Evolutionary conservation across 805 yeast genomes (phyloP).

Genomic region (Myxozyma udenii): DNA sequence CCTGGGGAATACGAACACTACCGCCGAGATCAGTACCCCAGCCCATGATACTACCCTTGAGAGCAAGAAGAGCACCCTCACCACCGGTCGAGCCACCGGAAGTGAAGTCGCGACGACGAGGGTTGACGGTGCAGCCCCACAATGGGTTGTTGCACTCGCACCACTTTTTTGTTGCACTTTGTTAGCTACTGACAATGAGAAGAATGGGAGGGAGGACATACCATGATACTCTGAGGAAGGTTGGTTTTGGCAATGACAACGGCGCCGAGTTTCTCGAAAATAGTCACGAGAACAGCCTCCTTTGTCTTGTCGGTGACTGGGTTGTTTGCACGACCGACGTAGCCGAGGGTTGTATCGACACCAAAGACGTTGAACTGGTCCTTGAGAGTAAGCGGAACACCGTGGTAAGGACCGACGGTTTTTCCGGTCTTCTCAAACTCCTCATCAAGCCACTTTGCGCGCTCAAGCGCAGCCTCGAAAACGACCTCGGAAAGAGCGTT

Average conservation of each 20-base stretch:
- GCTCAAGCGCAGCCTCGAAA: conserved; percentile 55
- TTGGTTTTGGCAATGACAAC: conserved; percentile 59
- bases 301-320: conserved; percentile 44
- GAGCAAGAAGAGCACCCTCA: conserved; percentile 50
- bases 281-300: conserved; percentile 49
- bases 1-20: conserved; percentile 50
- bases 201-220: neutral
- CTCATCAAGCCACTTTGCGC: conserved; percentile 56
- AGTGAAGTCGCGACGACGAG: conserved; percentile 45
- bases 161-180: conserved; percentile 10
- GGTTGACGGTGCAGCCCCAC: conserved; percentile 49
- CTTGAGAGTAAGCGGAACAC: conserved; percentile 64
- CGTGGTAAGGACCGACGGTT: conserved; percentile 63
- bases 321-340: conserved; percentile 35
- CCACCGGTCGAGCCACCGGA: conserved; percentile 61
- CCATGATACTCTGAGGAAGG: conserved; percentile 58
- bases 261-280: conserved; percentile 52
- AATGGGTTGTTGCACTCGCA: conserved; percentile 47
- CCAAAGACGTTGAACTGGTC: conserved; percentile 60
- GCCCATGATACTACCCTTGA: conserved; percentile 52
- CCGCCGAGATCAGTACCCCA: conserved; percentile 57
- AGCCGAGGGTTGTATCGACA: conserved; percentile 48
- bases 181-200: neutral
- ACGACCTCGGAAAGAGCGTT: conserved; percentile 44
- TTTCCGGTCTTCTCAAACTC: conserved; percentile 47